Base-by-base conservation (phyloP, 768 basidiomycete genomes). In the Pleurotus ostreatus region DNA sequence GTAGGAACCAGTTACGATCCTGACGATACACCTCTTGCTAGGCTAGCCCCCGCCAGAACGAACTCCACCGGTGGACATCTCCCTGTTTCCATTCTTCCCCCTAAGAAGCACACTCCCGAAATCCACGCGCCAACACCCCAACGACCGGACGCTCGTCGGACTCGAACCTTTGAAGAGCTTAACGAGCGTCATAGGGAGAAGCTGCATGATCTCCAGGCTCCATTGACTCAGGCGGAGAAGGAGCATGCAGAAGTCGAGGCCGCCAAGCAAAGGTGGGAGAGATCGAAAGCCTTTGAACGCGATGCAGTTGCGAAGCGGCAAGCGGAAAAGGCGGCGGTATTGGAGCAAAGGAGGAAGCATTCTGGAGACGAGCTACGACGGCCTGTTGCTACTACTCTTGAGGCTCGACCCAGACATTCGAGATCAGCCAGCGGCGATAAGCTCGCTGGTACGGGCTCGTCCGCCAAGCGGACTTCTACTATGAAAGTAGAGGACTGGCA, bases 401-500 rank as follows among this genome's bases (percentile, higher is more conserved):
- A 78, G 26, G 70, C 69, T 64, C 44, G 55, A 0, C 67, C 70
- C 37, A 75, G 74, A 9, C 77, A 82, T 66, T 73, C 76, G 23
- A 81, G 85, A 16, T 79, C 82, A 49, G 63, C 82, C 67, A 90
- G 85, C 62, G 84, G 80, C 8, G 82, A 85, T 65, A 80, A 78
- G 67, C 74, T 91, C 12, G 49, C 38, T 49, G 61, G 65, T 11
- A 67, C 62, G 20, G 72, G 70, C 13, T 65, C 73, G 25, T 74
- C 81, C 37, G 83, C 86, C 44, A 83, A 81, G 62, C 82, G 88
- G 46, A 68, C 86, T 68, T 90, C 89, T 41, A 83, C 79, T 66
- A 69, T 92, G 75, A 90, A 91, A 66, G 90, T 92, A 40, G 88
- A 91, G 68, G 90, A 91, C 66, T 92, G 91, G 90, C 85, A 89